Percentiles rank a stretch among this genome's conserved stretches.
Evolutionary conservation across 2,329 filamentous ascomycete genomes (phyloP).

Genomic region (Alternaria sp.): DNA sequence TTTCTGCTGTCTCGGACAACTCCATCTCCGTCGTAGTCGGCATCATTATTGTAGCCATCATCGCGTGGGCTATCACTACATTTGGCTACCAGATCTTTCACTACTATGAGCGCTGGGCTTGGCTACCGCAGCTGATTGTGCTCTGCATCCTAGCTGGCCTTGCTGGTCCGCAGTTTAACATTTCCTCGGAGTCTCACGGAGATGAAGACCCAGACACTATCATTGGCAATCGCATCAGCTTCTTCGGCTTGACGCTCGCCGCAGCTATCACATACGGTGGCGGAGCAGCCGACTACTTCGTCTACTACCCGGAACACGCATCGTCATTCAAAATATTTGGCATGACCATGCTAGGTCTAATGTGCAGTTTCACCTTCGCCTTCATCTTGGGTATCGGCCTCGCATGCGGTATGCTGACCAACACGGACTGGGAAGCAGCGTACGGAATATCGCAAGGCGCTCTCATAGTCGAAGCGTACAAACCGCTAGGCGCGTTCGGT

Average conservation of each 20-base stretch:
- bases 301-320: conserved; percentile 68
- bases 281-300: conserved; percentile 72
- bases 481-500: conserved; percentile 68
- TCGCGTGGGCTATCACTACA: conserved; percentile 70
- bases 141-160: conserved; percentile 69
- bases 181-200: conserved; percentile 61
- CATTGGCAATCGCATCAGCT: conserved; percentile 68
- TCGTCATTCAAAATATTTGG: conserved; percentile 64
- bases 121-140: conserved; percentile 69
- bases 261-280: conserved; percentile 71
- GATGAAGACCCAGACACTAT: conserved; percentile 58
- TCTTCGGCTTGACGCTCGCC: conserved; percentile 74
- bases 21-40: conserved; percentile 71
- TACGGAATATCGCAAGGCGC: conserved; percentile 69
- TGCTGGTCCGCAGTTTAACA: conserved; percentile 68
- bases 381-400: conserved; percentile 70
- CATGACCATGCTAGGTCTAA: conserved; percentile 66
- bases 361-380: conserved; percentile 67
- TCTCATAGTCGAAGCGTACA: conserved; percentile 70
- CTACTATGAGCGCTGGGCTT: conserved; percentile 73
- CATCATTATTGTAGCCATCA: conserved; percentile 70
- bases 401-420: conserved; percentile 63
- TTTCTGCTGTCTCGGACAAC: conserved; percentile 70
- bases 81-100: conserved; percentile 76
- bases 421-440: conserved; percentile 65